Evolutionary conservation across 2,329 filamentous ascomycete species (phyloP).

Genomic region (Curvularia spicifera): DNA sequence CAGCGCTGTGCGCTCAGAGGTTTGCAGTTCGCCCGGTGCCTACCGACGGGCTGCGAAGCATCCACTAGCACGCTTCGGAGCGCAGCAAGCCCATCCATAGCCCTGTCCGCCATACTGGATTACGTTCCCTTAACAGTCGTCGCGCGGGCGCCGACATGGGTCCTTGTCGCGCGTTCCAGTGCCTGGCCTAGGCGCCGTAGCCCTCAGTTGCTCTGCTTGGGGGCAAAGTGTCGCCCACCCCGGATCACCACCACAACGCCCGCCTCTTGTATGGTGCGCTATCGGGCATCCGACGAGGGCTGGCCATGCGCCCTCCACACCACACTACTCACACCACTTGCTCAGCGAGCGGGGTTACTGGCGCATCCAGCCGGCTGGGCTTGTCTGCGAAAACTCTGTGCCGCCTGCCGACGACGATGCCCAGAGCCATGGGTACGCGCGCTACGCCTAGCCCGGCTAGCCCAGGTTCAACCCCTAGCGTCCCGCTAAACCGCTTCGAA

Average conservation of each 20-base stretch:
- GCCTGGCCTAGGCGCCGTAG: slow-evolving; percentile 20
- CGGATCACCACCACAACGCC: slow-evolving; percentile 18
- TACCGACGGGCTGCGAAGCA: not conserved
- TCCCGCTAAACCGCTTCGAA: slow-evolving; percentile 22
- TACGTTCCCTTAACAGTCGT: slow-evolving; percentile 23
- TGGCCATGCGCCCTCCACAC: not conserved
- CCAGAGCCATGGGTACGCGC: slow-evolving; percentile 27
- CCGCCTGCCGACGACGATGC: slow-evolving; percentile 35
- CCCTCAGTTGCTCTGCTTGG: slow-evolving; percentile 10
- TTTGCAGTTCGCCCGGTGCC: not conserved
- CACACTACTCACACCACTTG: slow-evolving; percentile 1
- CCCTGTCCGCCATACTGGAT: slow-evolving; percentile 20
- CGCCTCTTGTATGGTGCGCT: not conserved
- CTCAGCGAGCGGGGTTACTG: slow-evolving; percentile 33
- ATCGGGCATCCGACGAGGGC: not conserved
- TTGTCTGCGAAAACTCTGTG: slow-evolving; percentile 37
- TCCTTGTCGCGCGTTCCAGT: slow-evolving; percentile 18
- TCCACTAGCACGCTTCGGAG: slow-evolving; percentile 8
- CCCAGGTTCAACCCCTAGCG: slow-evolving; percentile 24
- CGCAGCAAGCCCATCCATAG: not conserved
- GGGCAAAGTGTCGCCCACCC: slow-evolving; percentile 23
- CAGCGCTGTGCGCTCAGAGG: not conserved
- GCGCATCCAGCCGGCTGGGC: slow-evolving; percentile 20
- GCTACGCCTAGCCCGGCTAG: slow-evolving; percentile 28
- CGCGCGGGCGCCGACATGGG: slow-evolving; percentile 17